phyloP scores from a whole-genome alignment of 306 rosid genomes.

The Canavalia gladiata region DNA sequence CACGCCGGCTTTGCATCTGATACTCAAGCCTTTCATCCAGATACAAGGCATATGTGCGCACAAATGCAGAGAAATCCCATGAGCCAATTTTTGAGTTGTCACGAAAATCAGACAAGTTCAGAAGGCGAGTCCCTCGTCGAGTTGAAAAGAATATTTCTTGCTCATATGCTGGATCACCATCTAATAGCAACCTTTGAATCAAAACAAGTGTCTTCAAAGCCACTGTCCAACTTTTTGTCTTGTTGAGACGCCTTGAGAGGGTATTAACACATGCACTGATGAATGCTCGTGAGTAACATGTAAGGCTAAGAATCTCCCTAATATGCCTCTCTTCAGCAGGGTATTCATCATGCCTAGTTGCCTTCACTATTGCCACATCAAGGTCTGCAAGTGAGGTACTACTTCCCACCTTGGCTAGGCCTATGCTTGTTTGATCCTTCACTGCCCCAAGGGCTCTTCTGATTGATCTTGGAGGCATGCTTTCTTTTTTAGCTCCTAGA shows the following conservation, averaged over 20 bases:
- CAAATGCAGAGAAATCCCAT: conserved; percentile 86
- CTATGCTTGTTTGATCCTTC: conserved; percentile 94
- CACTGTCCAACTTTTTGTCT: conserved; percentile 85
- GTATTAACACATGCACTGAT: conserved; percentile 80
- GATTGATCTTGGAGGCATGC: conserved; percentile 74
- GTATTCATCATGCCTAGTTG: conserved; percentile 83
- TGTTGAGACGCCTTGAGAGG: conserved; percentile 79
- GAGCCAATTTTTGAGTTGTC: conserved; percentile 62
- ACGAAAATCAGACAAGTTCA: conserved; percentile 89
- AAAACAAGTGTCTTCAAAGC: conserved; percentile 77
- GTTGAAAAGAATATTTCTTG: conserved; percentile 94
- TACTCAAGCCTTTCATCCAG: conserved; percentile 89
- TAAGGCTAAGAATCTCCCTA: conserved; percentile 84
- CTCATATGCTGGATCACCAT: conserved; percentile 97
- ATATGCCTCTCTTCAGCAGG: conserved; percentile 84
- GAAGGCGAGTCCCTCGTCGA: conserved; percentile 84
- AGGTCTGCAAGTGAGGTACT: conserved; percentile 85
- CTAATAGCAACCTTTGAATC: conserved; percentile 74
- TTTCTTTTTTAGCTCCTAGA: neutral
- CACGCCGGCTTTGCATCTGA: conserved; percentile 88
- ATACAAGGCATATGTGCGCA: conserved; percentile 82
- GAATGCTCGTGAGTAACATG: conserved; percentile 81
- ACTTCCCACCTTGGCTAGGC: conserved; percentile 92
- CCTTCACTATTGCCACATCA: conserved; percentile 94
- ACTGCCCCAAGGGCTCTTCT: conserved; percentile 90